Evolutionary conservation across 495 filamentous ascomycete genomes (phyloP).

Genomic region (Venustampulla echinocandica): DNA sequence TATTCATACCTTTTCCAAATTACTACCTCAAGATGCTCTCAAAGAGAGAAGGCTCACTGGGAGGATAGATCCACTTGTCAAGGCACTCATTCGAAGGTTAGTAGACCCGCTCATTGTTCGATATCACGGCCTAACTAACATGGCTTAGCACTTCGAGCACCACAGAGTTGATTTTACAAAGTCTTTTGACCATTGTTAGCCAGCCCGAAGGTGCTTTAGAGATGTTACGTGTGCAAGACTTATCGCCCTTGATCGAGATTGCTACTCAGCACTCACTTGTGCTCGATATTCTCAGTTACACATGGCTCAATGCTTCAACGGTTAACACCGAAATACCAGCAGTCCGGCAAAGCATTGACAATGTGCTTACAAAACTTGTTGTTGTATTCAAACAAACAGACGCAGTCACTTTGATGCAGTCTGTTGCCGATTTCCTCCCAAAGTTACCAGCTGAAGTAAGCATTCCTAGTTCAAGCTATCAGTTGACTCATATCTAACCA

Average conservation of each 20-base stretch:
- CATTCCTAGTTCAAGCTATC: conserved; percentile 19
- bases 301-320: conserved; percentile 36
- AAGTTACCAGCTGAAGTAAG: conserved; percentile 34
- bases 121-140: conserved; percentile 17
- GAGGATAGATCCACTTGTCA: conserved; percentile 41
- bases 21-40: conserved; percentile 38
- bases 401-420: conserved; percentile 39
- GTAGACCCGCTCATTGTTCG: conserved; percentile 4
- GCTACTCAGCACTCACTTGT: conserved; percentile 41
- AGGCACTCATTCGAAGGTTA: conserved; percentile 44
- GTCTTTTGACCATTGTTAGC: conserved; percentile 41
- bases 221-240: conserved; percentile 37
- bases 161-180: conserved; percentile 41
- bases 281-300: conserved; percentile 41
- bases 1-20: conserved; percentile 46
- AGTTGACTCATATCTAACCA: conserved; percentile 13
- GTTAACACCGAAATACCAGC: neutral
- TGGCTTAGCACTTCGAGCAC: conserved; percentile 41
- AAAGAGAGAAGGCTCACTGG: conserved; percentile 35
- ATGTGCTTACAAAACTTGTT: conserved; percentile 34
- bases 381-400: conserved; percentile 41
- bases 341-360: conserved; percentile 32
- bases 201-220: conserved; percentile 34
- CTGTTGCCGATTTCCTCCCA: conserved; percentile 35
- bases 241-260: conserved; percentile 43